These are phyloP conservation scores for Lunularia cruciata DNA, from an alignment of 225 moss, liverwort and hornwort species.

Conservation along the genomic window DNA sequence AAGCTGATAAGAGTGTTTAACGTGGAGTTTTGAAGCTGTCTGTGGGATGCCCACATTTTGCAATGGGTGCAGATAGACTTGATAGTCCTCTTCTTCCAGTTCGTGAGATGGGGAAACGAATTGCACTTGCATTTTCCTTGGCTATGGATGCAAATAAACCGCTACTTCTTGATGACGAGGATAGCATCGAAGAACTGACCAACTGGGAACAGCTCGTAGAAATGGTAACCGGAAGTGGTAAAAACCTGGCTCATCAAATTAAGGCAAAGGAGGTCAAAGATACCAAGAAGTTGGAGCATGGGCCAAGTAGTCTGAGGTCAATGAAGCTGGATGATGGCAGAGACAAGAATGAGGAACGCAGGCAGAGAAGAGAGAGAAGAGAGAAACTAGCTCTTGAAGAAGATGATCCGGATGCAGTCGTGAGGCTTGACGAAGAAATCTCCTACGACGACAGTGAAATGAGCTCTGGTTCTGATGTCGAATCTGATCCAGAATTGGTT, in stretches of 20 bases:
- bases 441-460: constrained; percentile 50
- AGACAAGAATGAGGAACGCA: constrained; percentile 46
- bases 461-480: constrained; percentile 52
- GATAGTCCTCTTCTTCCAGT: constrained; percentile 78
- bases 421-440: constrained; percentile 63
- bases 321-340: constrained; percentile 20
- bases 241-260: constrained; percentile 13
- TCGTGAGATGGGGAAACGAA: constrained; percentile 77
- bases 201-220: constrained; percentile 69
- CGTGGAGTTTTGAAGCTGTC: no score
- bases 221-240: constrained; percentile 34
- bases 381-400: constrained; percentile 71
- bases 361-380: constrained; percentile 56
- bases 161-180: constrained; percentile 73
- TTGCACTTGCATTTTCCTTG: constrained; percentile 81
- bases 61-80: constrained; percentile 71
- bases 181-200: constrained; percentile 52
- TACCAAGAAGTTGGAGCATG: constrained; percentile 11
- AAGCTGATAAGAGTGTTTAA: no score
- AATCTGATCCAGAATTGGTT: constrained; percentile 59
- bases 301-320: not conserved
- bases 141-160: constrained; percentile 75
- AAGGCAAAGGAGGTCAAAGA: constrained; percentile 1
- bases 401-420: constrained; percentile 87
- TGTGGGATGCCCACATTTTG: no score